These are phyloP conservation scores for Entelexis paramagnoliae DNA, from an alignment of 1,139 yeast genomes.

Conservation along the genomic window DNA sequence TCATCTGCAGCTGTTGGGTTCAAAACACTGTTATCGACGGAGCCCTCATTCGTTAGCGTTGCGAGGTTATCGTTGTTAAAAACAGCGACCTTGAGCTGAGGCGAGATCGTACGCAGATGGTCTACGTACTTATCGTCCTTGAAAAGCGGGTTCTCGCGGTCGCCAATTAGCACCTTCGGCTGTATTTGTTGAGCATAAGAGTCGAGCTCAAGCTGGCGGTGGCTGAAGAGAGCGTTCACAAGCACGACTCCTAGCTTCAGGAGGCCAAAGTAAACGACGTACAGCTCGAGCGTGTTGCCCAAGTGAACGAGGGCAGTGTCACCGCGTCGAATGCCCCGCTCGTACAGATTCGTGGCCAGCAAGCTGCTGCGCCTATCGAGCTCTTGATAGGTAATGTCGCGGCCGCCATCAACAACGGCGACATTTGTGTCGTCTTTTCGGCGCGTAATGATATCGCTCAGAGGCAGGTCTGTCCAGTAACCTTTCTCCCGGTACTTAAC, in stretches of 20 bases:
- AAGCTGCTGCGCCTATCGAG: neutral
- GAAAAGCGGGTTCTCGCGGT: slow-evolving; percentile 15
- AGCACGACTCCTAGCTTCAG: slow-evolving; percentile 15
- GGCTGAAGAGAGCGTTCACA: slow-evolving; percentile 19
- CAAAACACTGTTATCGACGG: neutral
- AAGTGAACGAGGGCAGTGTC: slow-evolving; percentile 19
- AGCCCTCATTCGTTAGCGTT: neutral
- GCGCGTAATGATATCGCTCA: slow-evolving; percentile 11
- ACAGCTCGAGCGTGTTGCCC: slow-evolving; percentile 14
- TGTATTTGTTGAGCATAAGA: slow-evolving; percentile 15
- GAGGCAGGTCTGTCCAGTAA: slow-evolving; percentile 16
- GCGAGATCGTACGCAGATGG: slow-evolving; percentile 7
- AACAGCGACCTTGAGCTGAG: neutral
- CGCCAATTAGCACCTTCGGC: slow-evolving; percentile 17
- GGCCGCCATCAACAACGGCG: slow-evolving; percentile 14
- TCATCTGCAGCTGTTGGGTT: slow-evolving; percentile 14
- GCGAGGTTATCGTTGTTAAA: neutral
- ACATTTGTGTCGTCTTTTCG: neutral
- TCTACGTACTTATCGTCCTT: slow-evolving; percentile 7
- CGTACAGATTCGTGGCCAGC: slow-evolving; percentile 6
- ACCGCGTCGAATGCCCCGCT: slow-evolving; percentile 10
- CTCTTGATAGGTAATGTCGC: slow-evolving; percentile 9
- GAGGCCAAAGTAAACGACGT: slow-evolving; percentile 16
- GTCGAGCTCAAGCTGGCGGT: slow-evolving; percentile 16
- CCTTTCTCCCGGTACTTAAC: slow-evolving; percentile 11